Conservation (phyloP, 2,329 filamentous ascomycete genomes). For the Diaporthe amygdali region DNA sequence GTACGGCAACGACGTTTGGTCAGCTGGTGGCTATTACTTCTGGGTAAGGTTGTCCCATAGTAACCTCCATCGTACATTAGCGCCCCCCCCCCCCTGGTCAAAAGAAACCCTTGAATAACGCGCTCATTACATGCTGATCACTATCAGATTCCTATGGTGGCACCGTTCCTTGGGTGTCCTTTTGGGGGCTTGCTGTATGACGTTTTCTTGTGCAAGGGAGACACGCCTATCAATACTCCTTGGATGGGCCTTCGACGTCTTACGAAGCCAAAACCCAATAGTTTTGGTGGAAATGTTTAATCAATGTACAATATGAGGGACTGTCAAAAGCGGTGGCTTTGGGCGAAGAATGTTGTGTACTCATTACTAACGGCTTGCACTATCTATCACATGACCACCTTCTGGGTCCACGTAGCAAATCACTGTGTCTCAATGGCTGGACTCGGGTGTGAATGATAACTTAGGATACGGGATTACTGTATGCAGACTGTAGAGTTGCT, state of each 20-base stretch:
- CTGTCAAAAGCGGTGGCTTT: neutral
- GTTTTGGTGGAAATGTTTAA: constrained; percentile 27
- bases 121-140: constrained; percentile 10
- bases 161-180: constrained; percentile 68
- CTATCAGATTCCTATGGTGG: constrained; percentile 70
- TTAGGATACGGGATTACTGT: too few relatives aligned
- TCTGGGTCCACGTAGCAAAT: too few relatives aligned
- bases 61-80: too few relatives aligned
- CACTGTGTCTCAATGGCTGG: too few relatives aligned
- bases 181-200: constrained; percentile 73
- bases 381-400: too few relatives aligned
- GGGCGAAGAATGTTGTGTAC: neutral
- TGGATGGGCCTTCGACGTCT: constrained; percentile 67
- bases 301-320: neutral
- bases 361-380: too few relatives aligned
- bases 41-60: constrained; percentile 58
- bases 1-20: constrained; percentile 72
- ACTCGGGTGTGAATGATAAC: too few relatives aligned
- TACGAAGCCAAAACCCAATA: constrained; percentile 37
- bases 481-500: too few relatives aligned
- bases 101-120: too few relatives aligned
- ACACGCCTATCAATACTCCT: constrained; percentile 73
- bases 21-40: constrained; percentile 72
- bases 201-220: constrained; percentile 70
- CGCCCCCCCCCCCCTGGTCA: too few relatives aligned